phyloP scores from a whole-genome alignment of 257 asterid genomes.

The Fraxinus anomala region DNA sequence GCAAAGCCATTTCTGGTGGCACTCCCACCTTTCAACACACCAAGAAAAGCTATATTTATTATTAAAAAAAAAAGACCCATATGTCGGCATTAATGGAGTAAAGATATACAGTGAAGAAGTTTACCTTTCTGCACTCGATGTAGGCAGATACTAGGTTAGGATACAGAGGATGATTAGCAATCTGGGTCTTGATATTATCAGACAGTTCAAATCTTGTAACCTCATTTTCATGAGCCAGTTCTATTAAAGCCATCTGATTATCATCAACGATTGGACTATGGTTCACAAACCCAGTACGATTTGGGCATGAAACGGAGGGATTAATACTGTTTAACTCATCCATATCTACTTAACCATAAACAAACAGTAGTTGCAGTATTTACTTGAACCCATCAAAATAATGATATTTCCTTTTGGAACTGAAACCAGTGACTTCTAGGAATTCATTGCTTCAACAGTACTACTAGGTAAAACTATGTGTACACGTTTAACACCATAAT shows the following conservation, averaged over 20 bases:
- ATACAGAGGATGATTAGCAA: slow-evolving; percentile 82
- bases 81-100: no score
- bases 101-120: neutral
- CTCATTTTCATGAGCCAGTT: slow-evolving; percentile 7
- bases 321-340: slow-evolving; percentile 55
- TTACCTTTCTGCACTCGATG: slow-evolving; percentile 73
- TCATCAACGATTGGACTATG: neutral
- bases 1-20: slow-evolving; percentile 58
- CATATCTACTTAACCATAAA: slow-evolving; percentile 20
- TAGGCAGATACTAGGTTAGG: slow-evolving; percentile 71
- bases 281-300: neutral
- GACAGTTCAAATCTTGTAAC: slow-evolving; percentile 40
- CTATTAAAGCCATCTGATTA: slow-evolving; percentile 19
- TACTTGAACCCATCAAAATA: neutral
- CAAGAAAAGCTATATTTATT: neutral
- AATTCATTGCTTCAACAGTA: slow-evolving; percentile 9
- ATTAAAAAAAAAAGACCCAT: no score
- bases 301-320: slow-evolving; percentile 40
- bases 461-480: neutral
- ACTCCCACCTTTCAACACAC: slow-evolving; percentile 68
- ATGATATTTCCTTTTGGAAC: neutral
- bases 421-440: slow-evolving; percentile 36
- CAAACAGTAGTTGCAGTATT: neutral
- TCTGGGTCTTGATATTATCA: slow-evolving; percentile 66
- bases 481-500: neutral